phyloP scores from a whole-genome alignment of 2,329 filamentous ascomycete genomes.

The Teratosphaeria gauchensis region DNA sequence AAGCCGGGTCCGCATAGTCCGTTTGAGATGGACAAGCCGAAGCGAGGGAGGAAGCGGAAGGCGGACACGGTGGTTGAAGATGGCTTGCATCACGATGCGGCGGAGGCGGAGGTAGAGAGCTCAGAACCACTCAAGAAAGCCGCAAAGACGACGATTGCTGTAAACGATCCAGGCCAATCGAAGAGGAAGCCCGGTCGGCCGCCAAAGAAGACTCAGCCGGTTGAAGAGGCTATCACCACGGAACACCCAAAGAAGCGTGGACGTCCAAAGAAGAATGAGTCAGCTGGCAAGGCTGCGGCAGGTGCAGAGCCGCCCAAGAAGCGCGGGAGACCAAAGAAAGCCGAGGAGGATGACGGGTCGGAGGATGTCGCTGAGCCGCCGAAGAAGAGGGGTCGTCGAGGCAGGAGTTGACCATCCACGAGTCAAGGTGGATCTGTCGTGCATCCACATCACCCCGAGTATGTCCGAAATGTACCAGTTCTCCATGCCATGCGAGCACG shows the following conservation, averaged over 20 bases:
- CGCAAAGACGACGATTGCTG: background rate
- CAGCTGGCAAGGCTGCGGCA: background rate
- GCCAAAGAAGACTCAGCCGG: background rate
- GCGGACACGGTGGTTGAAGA: too few species aligned
- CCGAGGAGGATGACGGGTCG: background rate
- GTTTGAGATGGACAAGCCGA: background rate
- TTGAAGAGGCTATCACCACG: background rate
- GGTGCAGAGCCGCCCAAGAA: background rate
- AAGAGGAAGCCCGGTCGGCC: background rate
- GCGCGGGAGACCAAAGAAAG: background rate
- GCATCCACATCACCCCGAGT: too few species aligned
- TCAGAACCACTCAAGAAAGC: background rate
- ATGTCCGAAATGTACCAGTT: too few species aligned
- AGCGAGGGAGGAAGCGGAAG: background rate
- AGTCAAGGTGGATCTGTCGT: too few species aligned
- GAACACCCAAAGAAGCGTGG: background rate
- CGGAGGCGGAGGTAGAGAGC: background rate
- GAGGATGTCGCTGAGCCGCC: background rate
- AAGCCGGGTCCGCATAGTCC: constrained; percentile 1
- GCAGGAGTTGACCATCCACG: background rate
- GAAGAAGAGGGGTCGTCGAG: background rate
- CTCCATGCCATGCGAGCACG: too few species aligned
- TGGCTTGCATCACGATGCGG: background rate
- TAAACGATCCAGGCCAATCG: background rate
- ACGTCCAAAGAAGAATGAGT: background rate